Conservation (phyloP, 2,329 filamentous ascomycete genomes). For the Endoconidiophora laricicola region DNA sequence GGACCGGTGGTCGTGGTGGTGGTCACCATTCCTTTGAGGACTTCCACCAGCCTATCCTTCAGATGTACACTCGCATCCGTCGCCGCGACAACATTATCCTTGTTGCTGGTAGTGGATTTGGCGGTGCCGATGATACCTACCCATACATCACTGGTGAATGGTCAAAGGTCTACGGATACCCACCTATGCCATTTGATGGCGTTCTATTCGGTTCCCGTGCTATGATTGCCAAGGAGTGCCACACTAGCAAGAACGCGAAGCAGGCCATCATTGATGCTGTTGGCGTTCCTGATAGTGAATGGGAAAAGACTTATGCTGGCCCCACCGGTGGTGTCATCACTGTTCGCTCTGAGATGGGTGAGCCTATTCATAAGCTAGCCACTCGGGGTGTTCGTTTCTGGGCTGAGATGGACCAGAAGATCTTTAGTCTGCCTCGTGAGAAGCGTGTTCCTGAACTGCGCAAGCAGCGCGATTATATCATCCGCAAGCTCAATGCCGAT, state of each 20-base stretch:
- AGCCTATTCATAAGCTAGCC: conserved; percentile 97
- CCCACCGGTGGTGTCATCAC: conserved; percentile 88
- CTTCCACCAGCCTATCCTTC: conserved; percentile 80
- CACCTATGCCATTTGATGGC: conserved; percentile 87
- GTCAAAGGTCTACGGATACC: conserved; percentile 75
- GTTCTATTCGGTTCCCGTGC: conserved; percentile 81
- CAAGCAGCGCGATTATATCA: conserved; percentile 80
- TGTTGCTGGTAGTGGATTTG: conserved; percentile 82
- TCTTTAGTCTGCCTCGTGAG: conserved; percentile 89
- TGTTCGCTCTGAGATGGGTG: conserved; percentile 95
- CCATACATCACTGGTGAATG: conserved; percentile 81
- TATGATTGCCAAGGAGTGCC: conserved; percentile 87
- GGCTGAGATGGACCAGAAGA: conserved; percentile 98
- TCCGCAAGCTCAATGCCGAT: conserved; percentile 88
- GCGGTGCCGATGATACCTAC: conserved; percentile 77
- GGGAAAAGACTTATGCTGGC: conserved; percentile 89
- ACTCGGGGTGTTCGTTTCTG: conserved; percentile 93
- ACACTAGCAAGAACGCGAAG: conserved; percentile 76
- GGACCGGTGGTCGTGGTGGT: conserved; percentile 87
- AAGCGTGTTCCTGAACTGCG: conserved; percentile 77
- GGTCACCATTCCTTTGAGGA: conserved; percentile 92
- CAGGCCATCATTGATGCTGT: conserved; percentile 76
- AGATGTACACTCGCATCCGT: conserved; percentile 81
- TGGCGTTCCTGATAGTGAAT: conserved; percentile 65
- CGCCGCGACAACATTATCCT: conserved; percentile 75